Evolutionary conservation across 1,284 basidiomycete genomes (phyloP).

Genomic region (Microbotryomycetes sp.): DNA sequence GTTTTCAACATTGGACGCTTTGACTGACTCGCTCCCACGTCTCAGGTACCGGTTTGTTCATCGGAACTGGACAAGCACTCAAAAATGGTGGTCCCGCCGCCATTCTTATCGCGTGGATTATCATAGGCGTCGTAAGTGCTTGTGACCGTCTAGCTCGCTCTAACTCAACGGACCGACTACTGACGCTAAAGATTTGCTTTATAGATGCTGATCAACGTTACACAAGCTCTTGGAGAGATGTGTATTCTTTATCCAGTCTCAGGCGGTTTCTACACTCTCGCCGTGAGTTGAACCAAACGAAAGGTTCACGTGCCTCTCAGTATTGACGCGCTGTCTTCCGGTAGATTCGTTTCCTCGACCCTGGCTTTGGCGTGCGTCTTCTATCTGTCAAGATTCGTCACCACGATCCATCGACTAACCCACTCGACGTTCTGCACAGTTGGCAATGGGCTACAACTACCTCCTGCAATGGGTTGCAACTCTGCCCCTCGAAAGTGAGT

Average conservation of each 20-base stretch:
- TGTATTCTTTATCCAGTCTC: conserved; percentile 47
- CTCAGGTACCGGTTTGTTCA: conserved; percentile 49
- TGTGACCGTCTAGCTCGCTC: no score
- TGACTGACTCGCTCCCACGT: no score
- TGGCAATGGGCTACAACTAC: conserved; percentile 46
- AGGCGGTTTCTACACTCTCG: conserved; percentile 47
- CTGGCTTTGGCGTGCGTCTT: conserved; percentile 15
- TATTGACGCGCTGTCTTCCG: no score
- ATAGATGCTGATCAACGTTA: conserved; percentile 37
- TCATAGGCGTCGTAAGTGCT: conserved; percentile 39
- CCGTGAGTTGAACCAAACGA: no score
- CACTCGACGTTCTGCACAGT: conserved; percentile 23
- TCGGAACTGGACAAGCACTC: conserved; percentile 47
- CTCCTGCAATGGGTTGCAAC: conserved; percentile 44
- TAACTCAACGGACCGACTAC: no score
- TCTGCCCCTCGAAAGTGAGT: conserved; percentile 41
- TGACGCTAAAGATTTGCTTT: conserved; percentile 6
- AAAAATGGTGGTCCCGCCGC: conserved; percentile 40
- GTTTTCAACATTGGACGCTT: no score
- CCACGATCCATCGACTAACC: neutral
- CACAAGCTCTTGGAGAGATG: conserved; percentile 43
- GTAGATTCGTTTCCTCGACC: conserved; percentile 37
- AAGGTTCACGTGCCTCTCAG: no score
- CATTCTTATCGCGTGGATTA: conserved; percentile 41
- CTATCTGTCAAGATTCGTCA: neutral